phyloP scores from a whole-genome alignment of 345 rosid genomes.

The Ceriops decandra region DNA sequence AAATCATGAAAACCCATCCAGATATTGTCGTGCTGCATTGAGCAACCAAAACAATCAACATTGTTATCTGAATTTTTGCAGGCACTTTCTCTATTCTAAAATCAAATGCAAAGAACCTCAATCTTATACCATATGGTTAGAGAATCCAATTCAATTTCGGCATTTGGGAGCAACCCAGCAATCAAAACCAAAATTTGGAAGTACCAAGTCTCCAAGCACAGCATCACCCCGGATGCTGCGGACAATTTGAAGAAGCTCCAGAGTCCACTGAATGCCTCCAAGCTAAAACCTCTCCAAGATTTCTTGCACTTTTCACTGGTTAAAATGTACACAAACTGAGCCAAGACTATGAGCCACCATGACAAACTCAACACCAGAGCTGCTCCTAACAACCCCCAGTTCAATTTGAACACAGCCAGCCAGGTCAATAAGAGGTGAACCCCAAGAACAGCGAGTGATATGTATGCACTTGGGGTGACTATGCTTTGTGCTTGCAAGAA shows the following conservation, averaged over 20 bases:
- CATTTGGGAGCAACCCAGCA: conserved; percentile 21
- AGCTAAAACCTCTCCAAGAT: conserved; percentile 23
- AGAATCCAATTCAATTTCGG: conserved; percentile 22
- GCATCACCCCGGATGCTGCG: conserved; percentile 28
- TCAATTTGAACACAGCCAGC: conserved; percentile 16
- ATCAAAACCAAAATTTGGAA: conserved; percentile 22
- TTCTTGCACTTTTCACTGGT: conserved; percentile 7
- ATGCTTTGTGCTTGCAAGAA: conserved; percentile 30
- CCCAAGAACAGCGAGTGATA: conserved; percentile 10
- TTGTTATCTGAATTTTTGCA: neutral
- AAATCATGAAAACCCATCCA: conserved; percentile 25
- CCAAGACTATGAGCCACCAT: conserved; percentile 25
- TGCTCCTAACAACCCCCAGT: conserved; percentile 26
- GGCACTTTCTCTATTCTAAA: neutral
- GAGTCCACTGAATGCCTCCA: conserved; percentile 19
- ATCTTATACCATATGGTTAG: conserved; percentile 24
- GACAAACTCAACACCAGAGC: conserved; percentile 20
- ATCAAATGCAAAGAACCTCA: neutral
- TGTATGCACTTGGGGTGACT: conserved; percentile 22
- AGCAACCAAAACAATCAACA: neutral
- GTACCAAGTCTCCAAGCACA: conserved; percentile 31
- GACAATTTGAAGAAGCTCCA: conserved; percentile 24
- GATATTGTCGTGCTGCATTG: conserved; percentile 24
- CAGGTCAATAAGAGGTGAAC: conserved; percentile 19
- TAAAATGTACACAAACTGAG: conserved; percentile 19